A percentile compares a stretch with the other conserved stretches of the same genome.
Evolutionary conservation across 2,329 filamentous ascomycete genomes (phyloP).

Genomic region (Pestalotiopsis sp.): DNA sequence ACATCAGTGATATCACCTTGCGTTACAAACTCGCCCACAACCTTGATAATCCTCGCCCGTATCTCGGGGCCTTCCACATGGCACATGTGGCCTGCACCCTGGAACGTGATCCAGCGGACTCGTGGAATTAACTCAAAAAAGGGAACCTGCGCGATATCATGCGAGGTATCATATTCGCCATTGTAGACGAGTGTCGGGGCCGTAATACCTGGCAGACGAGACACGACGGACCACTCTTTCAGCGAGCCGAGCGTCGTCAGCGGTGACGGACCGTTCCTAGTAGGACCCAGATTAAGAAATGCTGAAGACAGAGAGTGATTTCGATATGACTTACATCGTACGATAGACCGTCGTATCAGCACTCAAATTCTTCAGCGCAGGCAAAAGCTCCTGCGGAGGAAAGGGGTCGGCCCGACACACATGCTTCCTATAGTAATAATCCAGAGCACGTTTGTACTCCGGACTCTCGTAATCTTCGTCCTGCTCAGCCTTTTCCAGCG

Average conservation of each 20-base stretch:
- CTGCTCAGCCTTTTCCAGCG: not conserved
- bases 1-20: not conserved
- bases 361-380: not conserved
- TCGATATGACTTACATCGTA: not conserved
- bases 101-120: conserved; percentile 27
- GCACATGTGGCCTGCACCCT: conserved; percentile 24
- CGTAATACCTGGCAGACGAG: conserved; percentile 21
- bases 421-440: not conserved
- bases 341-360: not conserved
- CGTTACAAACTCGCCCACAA: not conserved
- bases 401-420: not conserved
- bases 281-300: not conserved
- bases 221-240: conserved; percentile 20
- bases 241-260: conserved; percentile 20
- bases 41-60: not conserved
- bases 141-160: conserved; percentile 25
- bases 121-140: conserved; percentile 27
- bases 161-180: conserved; percentile 28
- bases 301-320: too few species aligned
- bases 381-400: not conserved
- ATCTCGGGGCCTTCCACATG: not conserved
- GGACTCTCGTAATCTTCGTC: not conserved
- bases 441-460: not conserved
- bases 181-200: conserved; percentile 23
- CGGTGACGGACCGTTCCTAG: conserved; percentile 23